Evolutionary conservation across 345 rosid genomes (phyloP).

Genomic region (Populus nigra): DNA sequence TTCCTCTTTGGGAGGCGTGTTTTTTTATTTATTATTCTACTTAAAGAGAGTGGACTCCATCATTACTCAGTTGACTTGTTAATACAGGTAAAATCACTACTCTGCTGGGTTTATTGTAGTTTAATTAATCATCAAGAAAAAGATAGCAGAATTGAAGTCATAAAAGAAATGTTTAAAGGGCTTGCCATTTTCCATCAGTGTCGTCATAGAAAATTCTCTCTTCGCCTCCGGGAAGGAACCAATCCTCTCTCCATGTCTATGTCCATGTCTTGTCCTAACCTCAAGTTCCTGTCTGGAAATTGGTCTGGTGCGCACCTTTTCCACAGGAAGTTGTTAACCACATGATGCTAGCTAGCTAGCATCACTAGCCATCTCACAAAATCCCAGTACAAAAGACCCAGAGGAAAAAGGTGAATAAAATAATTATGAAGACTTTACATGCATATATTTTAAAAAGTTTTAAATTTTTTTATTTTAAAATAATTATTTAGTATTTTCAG

Average conservation of each 20-base stretch:
- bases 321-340: background rate
- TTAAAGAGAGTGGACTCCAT: no score
- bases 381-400: background rate
- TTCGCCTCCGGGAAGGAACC: background rate
- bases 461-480: no score
- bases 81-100: no score
- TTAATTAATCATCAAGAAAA: no score
- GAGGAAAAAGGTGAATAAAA: background rate
- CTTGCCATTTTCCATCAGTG: background rate
- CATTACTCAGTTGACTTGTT: no score
- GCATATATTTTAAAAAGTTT: no score
- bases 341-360: background rate
- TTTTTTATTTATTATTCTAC: no score
- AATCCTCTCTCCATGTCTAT: background rate
- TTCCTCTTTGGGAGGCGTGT: no score
- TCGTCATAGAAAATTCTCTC: background rate
- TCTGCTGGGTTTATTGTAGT: no score
- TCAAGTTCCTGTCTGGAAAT: background rate
- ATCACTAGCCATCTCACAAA: background rate
- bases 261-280: conserved; percentile 1
- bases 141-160: background rate
- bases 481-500: no score
- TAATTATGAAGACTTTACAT: background rate
- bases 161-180: background rate
- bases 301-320: background rate